Base-by-base conservation (phyloP, 352 stramenopile genomes). In the Phytophthora nicotianae region DNA sequence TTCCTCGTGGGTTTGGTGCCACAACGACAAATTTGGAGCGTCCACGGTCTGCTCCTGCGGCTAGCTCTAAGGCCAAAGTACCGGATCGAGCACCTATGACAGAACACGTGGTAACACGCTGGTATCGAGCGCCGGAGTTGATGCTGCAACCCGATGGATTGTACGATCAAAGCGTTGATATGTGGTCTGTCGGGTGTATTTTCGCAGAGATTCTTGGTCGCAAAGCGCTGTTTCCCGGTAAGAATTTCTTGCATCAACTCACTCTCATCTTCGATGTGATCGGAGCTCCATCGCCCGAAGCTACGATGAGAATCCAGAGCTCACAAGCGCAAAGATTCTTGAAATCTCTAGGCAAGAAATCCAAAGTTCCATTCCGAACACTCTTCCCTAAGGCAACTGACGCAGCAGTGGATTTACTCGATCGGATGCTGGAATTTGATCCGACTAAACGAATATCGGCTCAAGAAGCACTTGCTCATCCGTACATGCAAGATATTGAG, bases 121-220 rank as follows among this genome's bases (percentile, higher is more conserved):
- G 89, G 90, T 98, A 98, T 64, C 82, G 91, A 41, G 83, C 89
- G 1, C 91, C 91, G 0, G 90, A 98, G 63, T 76, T 98, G 23
- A 97, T 97, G 87, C 81, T 98, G 20, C 88, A 91, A 54, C 88
- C 85, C 0, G 88, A 97, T 27, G 87, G 91, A 10, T 65, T 91
- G 11, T 97, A 97, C 63, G 89, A 89, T 53, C 70, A 86, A 27
- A 90, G 83, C 37, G 81, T 97, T 9, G 91, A 98, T 62, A 97
- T 98, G 88, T 98, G 91, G 91, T 95, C 81, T 6, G 78, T 94
- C 5, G 85, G 85, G 8, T 94, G 85, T 52, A 94, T 94, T 55
- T 90, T 92, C 21, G 85, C 83, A 2, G 85, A 92, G 59, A 89
- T 94, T 24, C 66, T 94, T 5, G 81, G 83, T 0, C 79, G 83